Base-by-base conservation (phyloP, 2,329 filamentous ascomycete genomes). In the Kalaharituber pfeilii region DNA sequence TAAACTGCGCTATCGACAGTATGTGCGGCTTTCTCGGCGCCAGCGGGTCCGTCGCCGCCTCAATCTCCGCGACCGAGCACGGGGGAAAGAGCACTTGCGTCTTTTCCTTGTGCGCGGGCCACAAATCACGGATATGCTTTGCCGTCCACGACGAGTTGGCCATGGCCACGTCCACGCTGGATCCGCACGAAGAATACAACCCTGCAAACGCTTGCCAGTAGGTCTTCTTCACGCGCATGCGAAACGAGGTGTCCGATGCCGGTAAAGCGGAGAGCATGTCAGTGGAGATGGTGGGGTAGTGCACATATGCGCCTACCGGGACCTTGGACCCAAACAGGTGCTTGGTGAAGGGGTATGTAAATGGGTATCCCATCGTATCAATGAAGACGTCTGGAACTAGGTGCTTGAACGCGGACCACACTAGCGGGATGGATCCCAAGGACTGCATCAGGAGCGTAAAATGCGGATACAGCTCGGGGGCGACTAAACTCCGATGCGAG, bases 341-440 rank as follows among this genome's bases (percentile, higher is more conserved):
- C 66, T 87, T 91, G 68, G 76, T 84, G 2, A 95, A 73, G 7
- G 85, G 86, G 9, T 94, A 76, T 0, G 84, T 78, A 66, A 96
- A 98, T 25, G 89, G 87, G 65, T 95, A 98, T 58, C 91, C 91
- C 88, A 98, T 95, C 1, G 91, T 98, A 66, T 98, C 91, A 63
- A 98, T 75, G 67, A 96, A 94, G 52, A 96, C 77, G 67, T 98
- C 91, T 0, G 91, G 91, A 0, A 89, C 84, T 2, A 96, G 75
- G 2, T 95, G 77, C n/a, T 79, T 82, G 67, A 98, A 91, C 9
- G 89, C 89, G 65, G 98, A 89, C 74, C 86, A 91, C 25, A 84
- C 88, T 53, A 98, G 74, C 26, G 94, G 67, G 47, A 98, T 66
- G 5, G 88, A 95, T 42, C 91, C 91, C 2, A 96, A 66, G 2